Base-by-base conservation (phyloP, 495 filamentous ascomycete genomes). In the Aspergillus saccharolyticus region DNA sequence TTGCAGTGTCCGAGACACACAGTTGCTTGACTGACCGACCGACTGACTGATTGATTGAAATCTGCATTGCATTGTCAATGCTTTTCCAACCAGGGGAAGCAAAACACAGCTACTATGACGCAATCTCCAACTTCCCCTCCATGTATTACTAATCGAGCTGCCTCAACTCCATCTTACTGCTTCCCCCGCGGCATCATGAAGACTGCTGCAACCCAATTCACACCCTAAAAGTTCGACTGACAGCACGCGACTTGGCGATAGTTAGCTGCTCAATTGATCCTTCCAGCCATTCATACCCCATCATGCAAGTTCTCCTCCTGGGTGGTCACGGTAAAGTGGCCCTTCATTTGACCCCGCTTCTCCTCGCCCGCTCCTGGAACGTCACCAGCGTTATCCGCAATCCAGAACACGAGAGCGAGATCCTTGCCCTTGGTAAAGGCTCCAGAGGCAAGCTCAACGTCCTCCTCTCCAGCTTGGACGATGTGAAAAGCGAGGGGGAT, bases 251-350 rank as follows among this genome's bases (percentile, higher is more conserved):
- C n/a, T n/a, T n/a, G n/a, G n/a, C n/a, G n/a, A n/a, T n/a, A n/a
- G n/a, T n/a, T n/a, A n/a, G n/a, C n/a, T n/a, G n/a, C n/a, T n/a
- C n/a, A n/a, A n/a, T n/a, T n/a, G n/a, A n/a, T n/a, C n/a, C n/a
- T n/a, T n/a, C n/a, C n/a, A n/a, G n/a, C n/a, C n/a, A n/a, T n/a
- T n/a, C n/a, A n/a, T 22, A 17, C 18, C 21, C 9, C 62, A 72
- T 46, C 53, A 74, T 76, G 72, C 72, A 84, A 63, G 82, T 90
- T 54, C 82, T 91, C 49, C 73, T 94, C 43, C 84, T 95, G 43
- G 90, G 90, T 59, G 89, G 89, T 62, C 89, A 89, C 75, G 90
- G 90, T 71, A 90, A 89, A 69, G 70, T 94, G 48, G 82, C 88
- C 56, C 82, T 87, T 42, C 76, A 87, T n/a, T 77, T 93, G 12